Conservation (phyloP, 495 filamentous ascomycete genomes). For the Cudoniella acicularis region DNA sequence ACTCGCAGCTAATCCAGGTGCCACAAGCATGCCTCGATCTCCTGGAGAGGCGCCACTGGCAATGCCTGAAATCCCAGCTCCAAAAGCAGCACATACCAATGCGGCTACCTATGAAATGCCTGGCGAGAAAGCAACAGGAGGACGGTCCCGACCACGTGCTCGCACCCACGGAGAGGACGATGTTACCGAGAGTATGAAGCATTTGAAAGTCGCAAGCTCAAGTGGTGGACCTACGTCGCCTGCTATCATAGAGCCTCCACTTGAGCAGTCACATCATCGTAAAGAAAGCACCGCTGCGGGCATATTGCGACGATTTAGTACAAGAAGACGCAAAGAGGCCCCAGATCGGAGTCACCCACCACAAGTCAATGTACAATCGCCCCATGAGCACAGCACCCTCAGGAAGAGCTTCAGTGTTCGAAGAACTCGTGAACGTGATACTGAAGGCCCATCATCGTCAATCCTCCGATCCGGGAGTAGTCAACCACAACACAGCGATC, state of each 20-base stretch:
- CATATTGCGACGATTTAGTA: constrained; percentile 88
- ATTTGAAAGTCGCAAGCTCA: constrained; percentile 54
- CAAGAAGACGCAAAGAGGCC: constrained; percentile 62
- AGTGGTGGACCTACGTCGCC: constrained; percentile 47
- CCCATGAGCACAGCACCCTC: constrained; percentile 57
- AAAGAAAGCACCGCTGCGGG: constrained; percentile 87
- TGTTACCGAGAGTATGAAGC: constrained; percentile 69
- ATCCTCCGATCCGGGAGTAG: constrained; percentile 59
- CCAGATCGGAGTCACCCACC: constrained; percentile 61
- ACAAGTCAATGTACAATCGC: constrained; percentile 68
- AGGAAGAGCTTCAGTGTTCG: constrained; percentile 83
- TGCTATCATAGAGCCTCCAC: constrained; percentile 50
- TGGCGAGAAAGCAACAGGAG: constrained; percentile 74
- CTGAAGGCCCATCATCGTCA: constrained; percentile 49
- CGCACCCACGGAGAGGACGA: constrained; percentile 97
- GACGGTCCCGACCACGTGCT: constrained; percentile 77
- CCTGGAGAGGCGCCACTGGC: constrained; percentile 58
- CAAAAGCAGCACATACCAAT: constrained; percentile 91
- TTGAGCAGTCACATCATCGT: constrained; percentile 59
- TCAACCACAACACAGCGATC: constrained; percentile 67
- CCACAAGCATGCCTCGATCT: constrained; percentile 49
- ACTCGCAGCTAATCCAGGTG: constrained; percentile 57
- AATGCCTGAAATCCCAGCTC: constrained; percentile 66
- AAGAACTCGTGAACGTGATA: constrained; percentile 50
- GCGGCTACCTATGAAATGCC: constrained; percentile 73